Evolutionary conservation across 768 basidiomycete species (phyloP), one percentile per base, ranked within the genome.

Genomic region (Russula olivacea): DNA sequence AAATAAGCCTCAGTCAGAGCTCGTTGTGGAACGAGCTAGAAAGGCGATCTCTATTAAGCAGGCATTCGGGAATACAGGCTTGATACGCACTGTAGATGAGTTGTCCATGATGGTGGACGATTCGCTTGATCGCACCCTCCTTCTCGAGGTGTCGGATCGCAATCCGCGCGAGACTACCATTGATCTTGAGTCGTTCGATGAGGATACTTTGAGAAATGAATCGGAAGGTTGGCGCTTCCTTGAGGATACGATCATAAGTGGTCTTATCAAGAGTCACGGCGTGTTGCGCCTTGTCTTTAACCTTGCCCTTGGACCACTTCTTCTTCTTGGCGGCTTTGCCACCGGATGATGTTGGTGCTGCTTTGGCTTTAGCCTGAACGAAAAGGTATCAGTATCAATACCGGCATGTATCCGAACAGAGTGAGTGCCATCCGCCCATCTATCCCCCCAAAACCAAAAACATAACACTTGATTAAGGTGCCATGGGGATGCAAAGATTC

Each of bases 281-380:
- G 84, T 98, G 95, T 74, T 91, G 87, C 72, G 96, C 93, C 88
- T 98, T 99, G 81, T 99, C 97, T 89, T 99, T 99, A 77, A 99
- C 97, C 81, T 98, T 98, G 76, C 97, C 97, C 85, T 98, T 98
- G 71, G 93, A 97, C 95, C 95, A 98, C 85, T 98, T 98, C 92
- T 98, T 98, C 86, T 98, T 98, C 85, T 98, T 98, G 67, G 91
- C 92, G 73, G 89, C 79, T 76, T 93, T 93, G 74, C 90, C 88
- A 68, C 83, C 78, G 55, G 86, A 80, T 65, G 80, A 73, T 64
- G 81, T 78, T 63, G 87, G 77, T 68, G 91, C 77, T 68, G 91
- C 80, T 80, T 90, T 91, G 74, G 89, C 87, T 83, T 76, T 76
- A 68, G 74, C 74, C 74, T 75, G 59, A n/a, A 23, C 51, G 40